A percentile compares a stretch with the other conserved stretches of the same genome.
phyloP scores from a whole-genome alignment of 2,329 filamentous ascomycete species.

The Pyrenochaeta sp. region DNA sequence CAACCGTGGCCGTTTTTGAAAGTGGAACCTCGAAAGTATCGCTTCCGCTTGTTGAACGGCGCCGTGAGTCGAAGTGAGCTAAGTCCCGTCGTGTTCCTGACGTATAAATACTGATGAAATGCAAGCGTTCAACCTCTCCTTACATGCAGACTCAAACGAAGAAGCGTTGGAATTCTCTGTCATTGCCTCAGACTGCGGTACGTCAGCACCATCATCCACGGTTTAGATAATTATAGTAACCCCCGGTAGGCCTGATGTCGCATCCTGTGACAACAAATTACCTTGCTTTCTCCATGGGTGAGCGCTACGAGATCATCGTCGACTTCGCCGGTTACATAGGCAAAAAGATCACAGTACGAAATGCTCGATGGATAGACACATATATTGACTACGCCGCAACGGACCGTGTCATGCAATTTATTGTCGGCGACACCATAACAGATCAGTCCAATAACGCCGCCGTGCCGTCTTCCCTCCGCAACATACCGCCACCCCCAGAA shows the following conservation, averaged over 20 bases:
- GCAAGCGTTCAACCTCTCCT: conserved; percentile 59
- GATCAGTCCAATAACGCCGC: conserved; percentile 33
- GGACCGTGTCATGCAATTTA: conserved; percentile 50
- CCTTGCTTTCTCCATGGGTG: conserved; percentile 63
- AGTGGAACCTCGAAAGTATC: conserved; percentile 67
- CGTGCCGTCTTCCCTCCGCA: conserved; percentile 36
- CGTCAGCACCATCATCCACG: background rate
- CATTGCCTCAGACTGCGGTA: conserved; percentile 62
- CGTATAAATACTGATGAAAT: background rate
- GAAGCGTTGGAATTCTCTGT: conserved; percentile 59
- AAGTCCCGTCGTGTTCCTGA: background rate
- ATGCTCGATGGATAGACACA: conserved; percentile 53
- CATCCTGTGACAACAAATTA: conserved; percentile 54
- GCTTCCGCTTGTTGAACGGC: conserved; percentile 62
- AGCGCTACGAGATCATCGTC: conserved; percentile 66
- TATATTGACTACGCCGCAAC: conserved; percentile 62
- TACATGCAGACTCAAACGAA: conserved; percentile 43
- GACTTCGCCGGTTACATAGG: conserved; percentile 62
- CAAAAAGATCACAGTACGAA: conserved; percentile 59
- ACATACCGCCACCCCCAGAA: conserved; percentile 33
- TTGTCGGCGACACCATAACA: conserved; percentile 52
- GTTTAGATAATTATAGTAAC: background rate
- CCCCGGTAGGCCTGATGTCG: conserved; percentile 53
- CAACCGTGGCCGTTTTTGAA: conserved; percentile 66
- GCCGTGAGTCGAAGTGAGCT: conserved; percentile 33